Evolutionary conservation across 2,329 filamentous ascomycete genomes (phyloP).

Genomic region (Aspergillus calidoustus): DNA sequence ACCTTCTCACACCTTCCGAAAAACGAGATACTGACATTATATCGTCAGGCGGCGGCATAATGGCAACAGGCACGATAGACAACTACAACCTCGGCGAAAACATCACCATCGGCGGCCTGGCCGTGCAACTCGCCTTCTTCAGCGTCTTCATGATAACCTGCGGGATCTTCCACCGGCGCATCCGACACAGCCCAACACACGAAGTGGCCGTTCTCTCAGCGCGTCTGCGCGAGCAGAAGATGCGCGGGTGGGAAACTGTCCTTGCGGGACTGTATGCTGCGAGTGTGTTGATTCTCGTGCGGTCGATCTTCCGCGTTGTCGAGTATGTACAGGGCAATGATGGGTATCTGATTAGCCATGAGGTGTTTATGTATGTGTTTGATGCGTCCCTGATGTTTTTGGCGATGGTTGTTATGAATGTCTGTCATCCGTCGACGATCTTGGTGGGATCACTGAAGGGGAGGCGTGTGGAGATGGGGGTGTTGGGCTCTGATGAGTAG

Average conservation of each 20-base stretch:
- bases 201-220: not conserved
- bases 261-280: constrained; percentile 16
- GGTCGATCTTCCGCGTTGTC: constrained; percentile 25
- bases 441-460: not conserved
- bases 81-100: constrained; percentile 22
- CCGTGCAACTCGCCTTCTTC: constrained; percentile 64
- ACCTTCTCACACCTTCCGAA: not conserved
- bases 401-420: constrained; percentile 14
- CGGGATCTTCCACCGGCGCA: constrained; percentile 54
- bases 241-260: constrained; percentile 10
- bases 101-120: constrained; percentile 61
- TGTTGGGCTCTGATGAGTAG: not conserved
- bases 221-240: not conserved
- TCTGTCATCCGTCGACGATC: constrained; percentile 13
- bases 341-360: constrained; percentile 13
- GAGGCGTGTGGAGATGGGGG: not conserved
- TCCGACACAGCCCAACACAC: constrained; percentile 36
- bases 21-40: not conserved
- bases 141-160: constrained; percentile 58
- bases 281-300: constrained; percentile 29
- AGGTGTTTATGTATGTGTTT: constrained; percentile 13
- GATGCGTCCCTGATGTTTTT: constrained; percentile 11
- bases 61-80: constrained; percentile 16
- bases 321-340: constrained; percentile 14
- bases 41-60: constrained; percentile 22